phyloP scores from a whole-genome alignment of 768 basidiomycete species.

The Crucibulum laeve region DNA sequence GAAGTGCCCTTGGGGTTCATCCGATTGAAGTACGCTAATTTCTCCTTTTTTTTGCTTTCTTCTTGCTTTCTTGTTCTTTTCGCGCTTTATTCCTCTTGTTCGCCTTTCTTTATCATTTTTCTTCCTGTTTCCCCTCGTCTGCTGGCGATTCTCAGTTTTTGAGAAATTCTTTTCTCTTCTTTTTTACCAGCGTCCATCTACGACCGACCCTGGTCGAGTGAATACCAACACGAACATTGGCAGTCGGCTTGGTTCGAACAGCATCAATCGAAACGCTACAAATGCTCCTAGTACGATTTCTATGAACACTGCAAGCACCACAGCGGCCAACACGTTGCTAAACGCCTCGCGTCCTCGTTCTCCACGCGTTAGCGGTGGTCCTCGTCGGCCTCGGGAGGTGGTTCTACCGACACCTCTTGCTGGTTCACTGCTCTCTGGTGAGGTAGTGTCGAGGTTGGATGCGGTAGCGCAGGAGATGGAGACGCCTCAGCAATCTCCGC shows the following conservation, averaged over 20 bases:
- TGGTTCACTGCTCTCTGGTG: constrained; percentile 9
- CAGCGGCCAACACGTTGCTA: too few relatives aligned
- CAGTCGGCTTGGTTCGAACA: too few relatives aligned
- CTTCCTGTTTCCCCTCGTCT: background rate
- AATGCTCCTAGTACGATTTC: too few relatives aligned
- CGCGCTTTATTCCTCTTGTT: constrained; percentile 3
- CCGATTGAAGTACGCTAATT: constrained; percentile 4
- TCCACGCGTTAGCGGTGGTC: constrained; percentile 8
- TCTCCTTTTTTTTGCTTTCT: background rate
- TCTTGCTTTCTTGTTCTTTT: background rate
- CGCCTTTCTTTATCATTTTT: background rate
- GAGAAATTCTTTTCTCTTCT: background rate
- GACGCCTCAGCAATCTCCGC: constrained; percentile 7
- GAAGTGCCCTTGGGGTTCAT: background rate
- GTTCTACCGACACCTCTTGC: constrained; percentile 15
- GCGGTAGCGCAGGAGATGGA: background rate
- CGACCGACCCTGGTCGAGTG: constrained; percentile 5
- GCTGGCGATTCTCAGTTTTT: background rate
- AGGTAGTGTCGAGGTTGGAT: background rate
- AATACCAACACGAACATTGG: too few relatives aligned
- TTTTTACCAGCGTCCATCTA: constrained; percentile 5
- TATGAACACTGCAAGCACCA: too few relatives aligned
- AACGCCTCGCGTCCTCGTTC: background rate
- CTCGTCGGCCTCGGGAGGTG: constrained; percentile 26
- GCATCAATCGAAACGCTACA: too few relatives aligned